These are phyloP conservation scores for Neospermospora avenae DNA, from an alignment of 2,329 filamentous ascomycete genomes.

Conservation along the genomic window DNA sequence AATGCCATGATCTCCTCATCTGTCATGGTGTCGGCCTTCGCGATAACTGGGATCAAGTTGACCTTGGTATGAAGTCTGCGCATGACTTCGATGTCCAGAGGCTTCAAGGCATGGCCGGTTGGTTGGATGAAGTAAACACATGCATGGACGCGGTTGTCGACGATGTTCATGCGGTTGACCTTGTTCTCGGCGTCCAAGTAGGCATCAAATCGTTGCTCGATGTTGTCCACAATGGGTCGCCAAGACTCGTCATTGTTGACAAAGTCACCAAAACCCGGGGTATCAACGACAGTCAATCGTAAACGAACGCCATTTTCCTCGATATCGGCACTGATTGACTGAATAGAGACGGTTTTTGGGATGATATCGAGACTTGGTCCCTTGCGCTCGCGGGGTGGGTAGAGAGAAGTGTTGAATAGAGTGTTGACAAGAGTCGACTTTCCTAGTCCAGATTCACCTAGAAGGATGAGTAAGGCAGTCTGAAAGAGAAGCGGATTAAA, in stretches of 20 bases:
- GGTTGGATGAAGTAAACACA: slow-evolving; percentile 99
- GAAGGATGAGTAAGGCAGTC: slow-evolving; percentile 19
- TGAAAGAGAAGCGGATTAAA: not conserved
- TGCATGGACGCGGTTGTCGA: slow-evolving; percentile 97
- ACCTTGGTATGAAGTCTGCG: slow-evolving; percentile 99
- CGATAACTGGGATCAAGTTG: slow-evolving; percentile 98
- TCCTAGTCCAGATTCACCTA: slow-evolving; percentile 97
- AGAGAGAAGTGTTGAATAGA: slow-evolving; percentile 98
- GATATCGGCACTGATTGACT: slow-evolving; percentile 93
- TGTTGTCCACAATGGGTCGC: slow-evolving; percentile 98
- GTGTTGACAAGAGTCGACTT: slow-evolving; percentile 99
- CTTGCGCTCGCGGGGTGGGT: slow-evolving; percentile 98
- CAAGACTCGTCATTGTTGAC: slow-evolving; percentile 99
- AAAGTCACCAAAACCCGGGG: slow-evolving; percentile 96
- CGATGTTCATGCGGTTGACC: slow-evolving; percentile 99
- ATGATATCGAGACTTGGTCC: slow-evolving; percentile 96
- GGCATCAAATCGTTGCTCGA: slow-evolving; percentile 97
- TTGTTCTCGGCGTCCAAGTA: slow-evolving; percentile 99
- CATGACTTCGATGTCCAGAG: slow-evolving; percentile 98
- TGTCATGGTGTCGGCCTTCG: slow-evolving; percentile 96
- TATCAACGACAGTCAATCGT: slow-evolving; percentile 94
- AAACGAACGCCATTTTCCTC: slow-evolving; percentile 98
- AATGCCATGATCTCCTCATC: slow-evolving; percentile 93
- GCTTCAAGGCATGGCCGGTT: slow-evolving; percentile 97
- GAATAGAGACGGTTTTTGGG: slow-evolving; percentile 94